A percentile compares a stretch with the other conserved stretches of the same genome.
phyloP scores from a whole-genome alignment of 495 filamentous ascomycete genomes.

The Cudoniella acicularis region DNA sequence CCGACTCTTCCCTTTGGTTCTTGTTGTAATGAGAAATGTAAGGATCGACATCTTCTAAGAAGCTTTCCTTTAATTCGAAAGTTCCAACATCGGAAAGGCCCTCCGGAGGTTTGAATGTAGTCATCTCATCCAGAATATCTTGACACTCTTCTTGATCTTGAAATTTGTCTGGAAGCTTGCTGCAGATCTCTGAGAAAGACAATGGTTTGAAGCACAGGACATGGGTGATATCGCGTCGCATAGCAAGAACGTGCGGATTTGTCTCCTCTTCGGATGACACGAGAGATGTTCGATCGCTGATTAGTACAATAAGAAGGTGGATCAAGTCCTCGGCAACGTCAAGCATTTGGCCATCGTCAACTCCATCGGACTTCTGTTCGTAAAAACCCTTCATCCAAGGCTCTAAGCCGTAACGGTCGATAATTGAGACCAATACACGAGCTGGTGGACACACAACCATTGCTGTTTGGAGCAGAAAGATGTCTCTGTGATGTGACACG shows the following conservation, averaged over 20 bases:
- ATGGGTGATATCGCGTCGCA: conserved; percentile 87
- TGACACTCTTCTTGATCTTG: conserved; percentile 77
- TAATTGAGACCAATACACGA: conserved; percentile 80
- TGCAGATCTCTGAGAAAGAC: conserved; percentile 84
- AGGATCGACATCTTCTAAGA: conserved; percentile 81
- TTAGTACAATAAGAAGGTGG: conserved; percentile 82
- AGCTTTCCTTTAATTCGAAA: conserved; percentile 86
- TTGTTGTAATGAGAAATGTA: conserved; percentile 94
- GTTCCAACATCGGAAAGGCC: conserved; percentile 88
- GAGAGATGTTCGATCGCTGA: conserved; percentile 83
- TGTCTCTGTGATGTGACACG: conserved; percentile 89
- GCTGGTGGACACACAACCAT: conserved; percentile 82
- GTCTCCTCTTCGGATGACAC: conserved; percentile 65
- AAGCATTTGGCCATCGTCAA: conserved; percentile 80
- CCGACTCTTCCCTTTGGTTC: conserved; percentile 95
- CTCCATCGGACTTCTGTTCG: conserved; percentile 54
- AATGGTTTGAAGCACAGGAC: conserved; percentile 94
- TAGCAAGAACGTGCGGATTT: conserved; percentile 61
- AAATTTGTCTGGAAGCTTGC: conserved; percentile 78
- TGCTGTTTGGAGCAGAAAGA: conserved; percentile 89
- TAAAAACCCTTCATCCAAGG: conserved; percentile 87
- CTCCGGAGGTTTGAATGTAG: conserved; percentile 83
- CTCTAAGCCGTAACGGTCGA: conserved; percentile 86
- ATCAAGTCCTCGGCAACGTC: conserved; percentile 96
- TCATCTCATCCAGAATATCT: conserved; percentile 81